Conservation (phyloP, 352 stramenopile species). For the Lagenidium sp. region DNA sequence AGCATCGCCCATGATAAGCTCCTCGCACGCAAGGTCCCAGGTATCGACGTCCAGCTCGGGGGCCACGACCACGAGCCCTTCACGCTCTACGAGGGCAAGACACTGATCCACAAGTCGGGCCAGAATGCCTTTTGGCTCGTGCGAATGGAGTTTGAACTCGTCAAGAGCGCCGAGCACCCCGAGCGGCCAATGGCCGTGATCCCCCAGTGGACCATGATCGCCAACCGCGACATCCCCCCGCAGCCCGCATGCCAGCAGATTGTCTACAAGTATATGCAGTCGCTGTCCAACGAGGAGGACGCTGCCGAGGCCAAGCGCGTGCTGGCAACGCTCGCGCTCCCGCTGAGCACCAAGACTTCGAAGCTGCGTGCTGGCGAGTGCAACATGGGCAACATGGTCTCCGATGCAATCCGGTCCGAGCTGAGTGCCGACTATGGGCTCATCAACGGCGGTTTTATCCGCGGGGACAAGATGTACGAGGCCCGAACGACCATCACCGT, state of each 20-base stretch:
- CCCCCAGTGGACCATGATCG: conserved; percentile 80
- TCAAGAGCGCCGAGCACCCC: conserved; percentile 21
- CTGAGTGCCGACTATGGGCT: conserved; percentile 58
- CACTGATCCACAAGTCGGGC: conserved; percentile 87
- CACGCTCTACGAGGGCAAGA: conserved; percentile 69
- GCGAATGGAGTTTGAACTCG: conserved; percentile 65
- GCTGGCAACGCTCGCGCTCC: conserved; percentile 33
- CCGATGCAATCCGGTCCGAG: conserved; percentile 64
- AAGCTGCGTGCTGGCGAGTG: conserved; percentile 60
- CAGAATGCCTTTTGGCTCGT: conserved; percentile 85
- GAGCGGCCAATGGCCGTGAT: conserved; percentile 34
- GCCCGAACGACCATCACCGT: conserved; percentile 59
- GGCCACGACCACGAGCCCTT: conserved; percentile 90
- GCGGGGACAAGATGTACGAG: conserved; percentile 70
- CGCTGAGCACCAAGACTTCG: conserved; percentile 66
- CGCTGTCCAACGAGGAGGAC: conserved; percentile 49
- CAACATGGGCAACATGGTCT: conserved; percentile 71
- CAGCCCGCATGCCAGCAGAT: conserved; percentile 57
- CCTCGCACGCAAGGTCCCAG: conserved; percentile 45
- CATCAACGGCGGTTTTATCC: conserved; percentile 88
- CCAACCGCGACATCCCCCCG: conserved; percentile 43
- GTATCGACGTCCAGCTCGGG: conserved; percentile 83
- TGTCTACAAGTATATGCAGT: conserved; percentile 57
- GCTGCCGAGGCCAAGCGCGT: conserved; percentile 30
- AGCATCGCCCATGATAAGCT: conserved; percentile 67